Evolutionary conservation across 257 asterid species (phyloP).

Genomic region (Penstemon eatonii): DNA sequence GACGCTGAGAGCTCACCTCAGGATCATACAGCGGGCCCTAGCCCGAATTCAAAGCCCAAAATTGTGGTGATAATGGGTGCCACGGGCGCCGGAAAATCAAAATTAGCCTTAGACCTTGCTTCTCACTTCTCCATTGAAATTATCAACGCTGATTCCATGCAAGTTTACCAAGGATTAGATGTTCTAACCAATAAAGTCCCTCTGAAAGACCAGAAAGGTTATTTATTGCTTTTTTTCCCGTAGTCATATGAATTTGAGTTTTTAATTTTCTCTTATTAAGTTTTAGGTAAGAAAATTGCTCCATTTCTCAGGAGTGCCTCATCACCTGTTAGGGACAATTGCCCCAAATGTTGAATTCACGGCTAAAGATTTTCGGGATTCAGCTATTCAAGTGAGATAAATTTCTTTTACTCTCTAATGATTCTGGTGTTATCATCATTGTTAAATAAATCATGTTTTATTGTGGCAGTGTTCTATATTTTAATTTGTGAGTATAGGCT

Average conservation of each 20-base stretch:
- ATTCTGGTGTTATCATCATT: neutral
- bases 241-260: too few species aligned
- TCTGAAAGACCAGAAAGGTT: constrained; percentile 65
- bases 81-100: constrained; percentile 86
- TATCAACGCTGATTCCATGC: constrained; percentile 97
- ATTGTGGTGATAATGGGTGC: constrained; percentile 82
- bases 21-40: neutral
- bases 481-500: neutral
- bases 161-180: constrained; percentile 87
- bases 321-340: constrained; percentile 81
- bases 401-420: neutral
- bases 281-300: neutral
- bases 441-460: neutral
- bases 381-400: constrained; percentile 62
- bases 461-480: too few species aligned
- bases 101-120: constrained; percentile 79
- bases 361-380: constrained; percentile 81
- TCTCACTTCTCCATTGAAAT: constrained; percentile 77
- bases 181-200: constrained; percentile 89
- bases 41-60: constrained; percentile 46
- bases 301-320: constrained; percentile 66
- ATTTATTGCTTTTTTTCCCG: constrained; percentile 13
- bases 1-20: too few species aligned
- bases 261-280: neutral
- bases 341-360: constrained; percentile 74